Evolutionary conservation across 2,329 filamentous ascomycete genomes (phyloP).

Genomic region (Mycosphaerella arachidis): DNA sequence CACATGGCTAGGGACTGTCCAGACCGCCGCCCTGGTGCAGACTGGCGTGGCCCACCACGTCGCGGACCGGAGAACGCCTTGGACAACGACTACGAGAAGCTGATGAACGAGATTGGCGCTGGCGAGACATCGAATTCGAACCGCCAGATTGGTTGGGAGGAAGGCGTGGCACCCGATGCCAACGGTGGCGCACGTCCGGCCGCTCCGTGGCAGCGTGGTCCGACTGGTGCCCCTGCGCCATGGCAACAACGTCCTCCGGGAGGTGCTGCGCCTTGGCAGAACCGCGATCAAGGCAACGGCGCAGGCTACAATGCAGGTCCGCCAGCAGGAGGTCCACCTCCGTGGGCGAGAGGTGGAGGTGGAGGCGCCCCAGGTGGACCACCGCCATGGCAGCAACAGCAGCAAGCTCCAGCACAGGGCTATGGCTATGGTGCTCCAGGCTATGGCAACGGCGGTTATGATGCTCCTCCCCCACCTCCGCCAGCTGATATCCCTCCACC

Average conservation of each 20-base stretch:
- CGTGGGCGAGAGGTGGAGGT: constrained; percentile 17
- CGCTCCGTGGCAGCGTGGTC: constrained; percentile 28
- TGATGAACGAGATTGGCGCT: constrained; percentile 94
- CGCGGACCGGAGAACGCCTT: constrained; percentile 61
- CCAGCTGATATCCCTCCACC: constrained; percentile 59
- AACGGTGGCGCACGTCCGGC: constrained; percentile 54
- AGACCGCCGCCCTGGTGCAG: constrained; percentile 82
- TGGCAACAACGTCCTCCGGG: constrained; percentile 32
- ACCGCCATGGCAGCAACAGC: constrained; percentile 29
- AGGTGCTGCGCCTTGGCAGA: constrained; percentile 36
- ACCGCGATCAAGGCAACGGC: constrained; percentile 20
- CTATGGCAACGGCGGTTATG: constrained; percentile 12
- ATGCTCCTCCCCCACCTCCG: constrained; percentile 44
- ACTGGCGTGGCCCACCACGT: constrained; percentile 72
- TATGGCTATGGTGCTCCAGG: constrained; percentile 3
- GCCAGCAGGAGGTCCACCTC: constrained; percentile 17
- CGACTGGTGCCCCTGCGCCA: constrained; percentile 33
- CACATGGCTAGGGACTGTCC: constrained; percentile 99
- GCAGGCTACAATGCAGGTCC: constrained; percentile 21
- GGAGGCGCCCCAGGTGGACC: constrained; percentile 21
- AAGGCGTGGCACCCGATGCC: constrained; percentile 56
- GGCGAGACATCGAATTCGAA: constrained; percentile 57
- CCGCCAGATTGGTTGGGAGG: constrained; percentile 81
- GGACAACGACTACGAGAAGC: constrained; percentile 94
- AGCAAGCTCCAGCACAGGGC: constrained; percentile 6